phyloP scores from a whole-genome alignment of 2,329 filamentous ascomycete genomes.

The Pseudogymnoascus sp. region DNA sequence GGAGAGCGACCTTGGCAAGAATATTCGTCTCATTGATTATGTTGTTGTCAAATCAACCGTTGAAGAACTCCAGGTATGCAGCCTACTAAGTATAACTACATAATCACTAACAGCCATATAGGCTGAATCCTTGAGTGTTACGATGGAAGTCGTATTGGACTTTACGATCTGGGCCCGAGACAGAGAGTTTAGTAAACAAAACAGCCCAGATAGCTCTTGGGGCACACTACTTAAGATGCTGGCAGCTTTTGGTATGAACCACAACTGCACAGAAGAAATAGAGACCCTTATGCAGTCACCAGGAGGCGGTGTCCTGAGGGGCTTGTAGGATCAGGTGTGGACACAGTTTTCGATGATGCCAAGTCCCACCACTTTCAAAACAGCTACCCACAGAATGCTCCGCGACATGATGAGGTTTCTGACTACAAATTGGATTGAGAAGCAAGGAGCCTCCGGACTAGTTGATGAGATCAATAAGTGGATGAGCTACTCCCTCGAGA shows the following conservation, averaged over 20 bases:
- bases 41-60: background rate
- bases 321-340: background rate
- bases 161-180: background rate
- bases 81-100: background rate
- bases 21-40: background rate
- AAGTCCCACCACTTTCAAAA: too few relatives aligned
- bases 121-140: background rate
- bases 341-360: background rate
- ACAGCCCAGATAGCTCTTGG: too few relatives aligned
- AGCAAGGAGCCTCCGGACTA: too few relatives aligned
- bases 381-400: too few relatives aligned
- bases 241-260: background rate
- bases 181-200: too few relatives aligned
- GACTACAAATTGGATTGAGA: background rate
- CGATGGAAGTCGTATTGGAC: background rate
- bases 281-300: background rate
- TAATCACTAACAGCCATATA: background rate
- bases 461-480: background rate
- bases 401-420: background rate
- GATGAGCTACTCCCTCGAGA: background rate
- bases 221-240: too few relatives aligned
- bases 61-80: background rate
- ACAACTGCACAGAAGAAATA: background rate
- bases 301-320: background rate
- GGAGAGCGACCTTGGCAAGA: background rate